phyloP scores from a whole-genome alignment of 1,284 basidiomycete species.

The Cryptococcus maquisensis region DNA sequence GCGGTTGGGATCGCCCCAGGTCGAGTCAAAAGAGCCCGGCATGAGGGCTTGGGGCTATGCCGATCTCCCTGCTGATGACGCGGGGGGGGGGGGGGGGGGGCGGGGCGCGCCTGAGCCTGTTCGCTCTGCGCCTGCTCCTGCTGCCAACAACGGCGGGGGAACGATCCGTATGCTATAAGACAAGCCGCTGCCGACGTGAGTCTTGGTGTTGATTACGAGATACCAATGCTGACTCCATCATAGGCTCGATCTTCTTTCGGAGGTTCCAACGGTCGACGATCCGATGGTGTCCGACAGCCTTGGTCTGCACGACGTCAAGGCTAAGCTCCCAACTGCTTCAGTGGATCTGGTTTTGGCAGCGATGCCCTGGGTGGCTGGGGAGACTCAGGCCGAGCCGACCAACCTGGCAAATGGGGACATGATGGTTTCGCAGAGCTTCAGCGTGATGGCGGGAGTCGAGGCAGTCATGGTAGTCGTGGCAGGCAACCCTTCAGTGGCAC shows the following conservation, averaged over 20 bases:
- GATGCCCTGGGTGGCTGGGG: no score
- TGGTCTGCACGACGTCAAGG: background rate
- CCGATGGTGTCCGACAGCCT: background rate
- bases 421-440: background rate
- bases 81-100: background rate
- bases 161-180: background rate
- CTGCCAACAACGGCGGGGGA: background rate
- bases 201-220: background rate
- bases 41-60: no score
- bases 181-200: background rate
- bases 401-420: background rate
- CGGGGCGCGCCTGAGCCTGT: no score
- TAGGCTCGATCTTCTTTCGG: background rate
- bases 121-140: background rate
- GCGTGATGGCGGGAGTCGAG: background rate
- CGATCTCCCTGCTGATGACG: background rate
- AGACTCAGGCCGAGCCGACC: background rate
- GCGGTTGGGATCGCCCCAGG: background rate
- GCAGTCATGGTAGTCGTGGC: background rate
- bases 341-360: no score
- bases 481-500: no score
- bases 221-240: no score
- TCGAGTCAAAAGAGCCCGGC: no score
- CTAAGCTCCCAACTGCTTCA: no score
- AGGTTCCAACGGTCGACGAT: background rate